Evolutionary conservation across 2,329 filamentous ascomycete species (phyloP), one percentile per base, ranked within the genome.

Genomic region (Rachicladosporium sp.): DNA sequence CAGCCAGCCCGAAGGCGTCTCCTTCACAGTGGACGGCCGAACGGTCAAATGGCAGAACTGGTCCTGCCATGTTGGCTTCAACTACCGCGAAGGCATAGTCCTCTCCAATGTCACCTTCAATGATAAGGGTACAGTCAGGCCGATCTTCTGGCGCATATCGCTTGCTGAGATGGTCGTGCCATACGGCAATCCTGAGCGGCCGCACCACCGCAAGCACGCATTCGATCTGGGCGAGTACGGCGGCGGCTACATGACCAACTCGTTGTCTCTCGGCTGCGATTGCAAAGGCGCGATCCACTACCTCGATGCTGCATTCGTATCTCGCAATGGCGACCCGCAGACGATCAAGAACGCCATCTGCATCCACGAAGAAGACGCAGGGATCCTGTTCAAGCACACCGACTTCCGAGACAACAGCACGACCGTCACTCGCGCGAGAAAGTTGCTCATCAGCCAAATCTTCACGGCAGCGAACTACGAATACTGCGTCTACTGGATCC

Each of bases 381-480:
- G 86, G 6, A 88, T 93, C 43, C 69, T 93, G 0, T 93, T 91
- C 73, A 93, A 93, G 65, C 48, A 51, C 36, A 85, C 77, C 10
- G 86, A 93, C 61, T 93, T 93, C 73, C 75, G 86, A 19, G 86
- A 93, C 54, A 81, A 88, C 33, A 87, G 82, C 0, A 74, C 78
- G 35, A 83, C 88, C 4, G 82, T 91, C 3, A 93, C 86, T 0
- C 78, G 86, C 12, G 85, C 79, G 1, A 76, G 84, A 39, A 91
- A 88, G 57, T 72, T 93, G 41, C 73, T 93, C 54, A 71, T 93
- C 46, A 86, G 84, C 45, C 86, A 93, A 50, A 81, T 93, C 55
- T 93, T 93, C 65, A 93, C 86, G 0, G 86, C 86, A 0, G 86
- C 86, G 23, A 93, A 93, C 66, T 93, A 93, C 63, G 86, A 93